Conservation (phyloP, 805 yeast species). For the Scheffersomyces lignosus region DNA sequence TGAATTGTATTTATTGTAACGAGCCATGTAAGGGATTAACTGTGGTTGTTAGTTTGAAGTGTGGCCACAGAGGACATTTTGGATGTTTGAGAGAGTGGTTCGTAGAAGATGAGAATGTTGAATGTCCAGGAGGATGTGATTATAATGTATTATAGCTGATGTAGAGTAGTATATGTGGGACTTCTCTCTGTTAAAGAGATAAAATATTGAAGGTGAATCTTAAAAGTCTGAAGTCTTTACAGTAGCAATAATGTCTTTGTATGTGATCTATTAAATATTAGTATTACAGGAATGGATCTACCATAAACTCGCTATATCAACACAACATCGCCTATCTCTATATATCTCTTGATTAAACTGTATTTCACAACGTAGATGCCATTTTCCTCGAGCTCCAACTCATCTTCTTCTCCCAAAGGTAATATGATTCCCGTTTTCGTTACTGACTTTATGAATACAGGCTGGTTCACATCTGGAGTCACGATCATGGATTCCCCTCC, state of each 20-base stretch:
- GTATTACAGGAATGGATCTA: too few species aligned
- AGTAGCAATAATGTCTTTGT: too few species aligned
- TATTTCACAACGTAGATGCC: conserved; percentile 79
- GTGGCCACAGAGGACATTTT: conserved; percentile 89
- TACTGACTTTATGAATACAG: conserved; percentile 63
- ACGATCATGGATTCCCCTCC: conserved; percentile 69
- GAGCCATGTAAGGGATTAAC: conserved; percentile 74
- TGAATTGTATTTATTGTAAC: conserved; percentile 75
- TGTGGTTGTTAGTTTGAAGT: conserved; percentile 54
- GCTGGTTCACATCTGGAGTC: conserved; percentile 70
- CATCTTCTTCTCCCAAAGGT: conserved; percentile 27
- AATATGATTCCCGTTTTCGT: conserved; percentile 24
- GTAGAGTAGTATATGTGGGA: neutral
- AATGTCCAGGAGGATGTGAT: conserved; percentile 82
- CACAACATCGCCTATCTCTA: conserved; percentile 38
- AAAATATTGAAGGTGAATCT: too few species aligned
- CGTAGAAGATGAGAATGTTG: conserved; percentile 56
- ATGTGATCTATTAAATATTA: too few species aligned
- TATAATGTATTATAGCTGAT: conserved; percentile 10
- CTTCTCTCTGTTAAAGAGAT: neutral
- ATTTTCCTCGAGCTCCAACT: conserved; percentile 47
- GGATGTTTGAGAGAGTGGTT: conserved; percentile 82
- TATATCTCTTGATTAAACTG: conserved; percentile 33
- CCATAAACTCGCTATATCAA: conserved; percentile 33
- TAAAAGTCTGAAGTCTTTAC: too few species aligned